phyloP scores from a whole-genome alignment of 2,329 filamentous ascomycete genomes.

The Magnaporthiopsis poae region DNA sequence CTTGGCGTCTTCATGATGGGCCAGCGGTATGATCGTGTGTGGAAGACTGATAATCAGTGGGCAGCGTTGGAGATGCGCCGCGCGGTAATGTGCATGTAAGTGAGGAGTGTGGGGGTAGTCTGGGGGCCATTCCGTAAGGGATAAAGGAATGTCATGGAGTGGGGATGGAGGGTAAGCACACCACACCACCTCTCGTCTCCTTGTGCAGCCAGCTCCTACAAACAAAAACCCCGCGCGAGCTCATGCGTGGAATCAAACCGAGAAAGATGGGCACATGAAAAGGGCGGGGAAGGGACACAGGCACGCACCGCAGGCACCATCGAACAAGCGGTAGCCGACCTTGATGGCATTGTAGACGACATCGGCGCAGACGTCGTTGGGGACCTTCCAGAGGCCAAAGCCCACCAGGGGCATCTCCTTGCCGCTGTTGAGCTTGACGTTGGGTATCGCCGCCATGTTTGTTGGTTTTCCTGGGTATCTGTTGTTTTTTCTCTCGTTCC shows the following conservation, averaged over 20 bases:
- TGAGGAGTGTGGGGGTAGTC: not conserved
- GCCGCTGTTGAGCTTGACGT: slow-evolving; percentile 51
- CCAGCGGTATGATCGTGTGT: not conserved
- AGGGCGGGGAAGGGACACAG: not conserved
- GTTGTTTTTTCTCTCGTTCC: not conserved
- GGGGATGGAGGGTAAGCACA: not conserved
- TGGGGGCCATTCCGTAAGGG: not conserved
- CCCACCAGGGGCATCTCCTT: slow-evolving; percentile 65
- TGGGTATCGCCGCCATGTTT: slow-evolving; percentile 4
- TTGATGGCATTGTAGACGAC: slow-evolving; percentile 68
- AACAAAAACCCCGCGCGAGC: not conserved
- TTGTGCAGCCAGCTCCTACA: not conserved
- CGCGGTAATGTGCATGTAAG: not conserved
- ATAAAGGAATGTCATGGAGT: not conserved
- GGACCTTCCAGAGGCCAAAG: slow-evolving; percentile 77
- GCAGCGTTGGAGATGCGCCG: not conserved
- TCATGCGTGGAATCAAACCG: not conserved
- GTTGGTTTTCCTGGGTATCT: not conserved
- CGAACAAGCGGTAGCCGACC: slow-evolving; percentile 50
- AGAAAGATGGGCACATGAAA: not conserved
- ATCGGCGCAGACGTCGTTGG: slow-evolving; percentile 61
- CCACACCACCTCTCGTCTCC: not conserved
- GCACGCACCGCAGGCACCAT: slow-evolving; percentile 50
- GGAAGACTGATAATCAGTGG: not conserved
- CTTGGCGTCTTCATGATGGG: not conserved